Evolutionary conservation across 1,284 basidiomycete genomes (phyloP), one percentile per base, ranked within the genome.

Genomic region (Ceratobasidium papillatum): DNA sequence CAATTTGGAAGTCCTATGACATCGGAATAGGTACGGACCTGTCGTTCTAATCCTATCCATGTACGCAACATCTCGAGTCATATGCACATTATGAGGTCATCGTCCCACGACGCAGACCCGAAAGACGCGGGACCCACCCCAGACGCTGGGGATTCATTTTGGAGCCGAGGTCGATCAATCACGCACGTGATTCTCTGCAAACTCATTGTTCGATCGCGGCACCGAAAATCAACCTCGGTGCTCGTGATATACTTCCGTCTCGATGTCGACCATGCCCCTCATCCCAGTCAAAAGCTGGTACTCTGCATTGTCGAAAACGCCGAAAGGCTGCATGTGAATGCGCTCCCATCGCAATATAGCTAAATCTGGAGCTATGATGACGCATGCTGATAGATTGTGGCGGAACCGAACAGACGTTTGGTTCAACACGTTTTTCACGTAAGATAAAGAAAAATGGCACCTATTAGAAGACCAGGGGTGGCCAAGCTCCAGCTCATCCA

Each of bases 381-480:
- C 49, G 63, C 47, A 38, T 19, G 30, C n/a, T n/a, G 19, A 27
- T 63, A 3, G 19, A 47, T 47, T 7, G 41, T 27, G 19, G 41
- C 47, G 63, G 63, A 65, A 19, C 25, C 63, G 63, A 65, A 65
- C 47, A 65, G 22, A 27, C 27, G n/a, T 12, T 14, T 11, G 9
- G n/a, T 12, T 14, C 19, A 27, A n/a, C 30, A 36, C 30, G 47
- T 38, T 17, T 8, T 32, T 65, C 49, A 27, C 63, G 49, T 52
- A 65, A 64, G 36, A 51, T 49, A 49, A 34, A 22, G 38, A 22
- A 62, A 45, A 30, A 32, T 22, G 14, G 27, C 7, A 22, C 34
- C 17, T 25, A n/a, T 36, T 52, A 36, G 27, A 65, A 32, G 5
- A 14, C 38, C 17, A n/a, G 3, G 9, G 47, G 11, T 1, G 41